Evolutionary conservation across 208 protist species (phyloP), one percentile per base, ranked within the genome.

Genomic region (Leishmania tropica): DNA sequence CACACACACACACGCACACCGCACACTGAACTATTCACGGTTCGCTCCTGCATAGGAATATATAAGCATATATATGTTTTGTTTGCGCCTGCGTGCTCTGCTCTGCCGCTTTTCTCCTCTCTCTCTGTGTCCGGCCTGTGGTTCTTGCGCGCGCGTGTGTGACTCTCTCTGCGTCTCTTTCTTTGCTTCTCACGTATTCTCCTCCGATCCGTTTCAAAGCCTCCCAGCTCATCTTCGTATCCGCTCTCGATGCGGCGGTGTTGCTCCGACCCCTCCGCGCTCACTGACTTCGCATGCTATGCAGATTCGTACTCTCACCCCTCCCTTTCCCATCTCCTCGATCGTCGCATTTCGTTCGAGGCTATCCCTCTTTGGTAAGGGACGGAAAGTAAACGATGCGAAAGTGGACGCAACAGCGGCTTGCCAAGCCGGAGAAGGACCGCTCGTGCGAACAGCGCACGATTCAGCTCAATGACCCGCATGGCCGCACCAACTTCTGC

Each of bases 401-500:
- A 54, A 53, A 81, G 67, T 86, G 83, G 83, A 74, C 54, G 67
- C 48, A 75, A 76, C 58, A 82, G 71, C 64, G 81, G 71, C 64
- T 89, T 56, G 56, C 62, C 35, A 81, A 78, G 78, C 45, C 62
- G 51, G 51, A 75, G 42, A 76, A 81, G 45, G 86, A 91, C 62
- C 71, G 79, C 58, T 81, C 75, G 31, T 74, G 88, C 37, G 86
- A 93, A 47, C 75, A 81, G 62, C 84, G 92, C 60, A 80, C 73
- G 51, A 84, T 96, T 45, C 47, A 51, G 24, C 76, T 85, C 28
- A 78, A 84, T 62, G 83, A 89, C 75, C 82, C 84, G 51, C 68
- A 54, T 35, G 75, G 45, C 31, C 40, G 64, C 19, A 67, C 11
- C 15, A 75, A 84, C 74, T 91, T 88, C 80, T 92, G 90, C 68